Percentiles rank a stretch among this genome's conserved stretches.
phyloP scores from a whole-genome alignment of 1,139 yeast species.

The Meyerozyma elateridarum region DNA sequence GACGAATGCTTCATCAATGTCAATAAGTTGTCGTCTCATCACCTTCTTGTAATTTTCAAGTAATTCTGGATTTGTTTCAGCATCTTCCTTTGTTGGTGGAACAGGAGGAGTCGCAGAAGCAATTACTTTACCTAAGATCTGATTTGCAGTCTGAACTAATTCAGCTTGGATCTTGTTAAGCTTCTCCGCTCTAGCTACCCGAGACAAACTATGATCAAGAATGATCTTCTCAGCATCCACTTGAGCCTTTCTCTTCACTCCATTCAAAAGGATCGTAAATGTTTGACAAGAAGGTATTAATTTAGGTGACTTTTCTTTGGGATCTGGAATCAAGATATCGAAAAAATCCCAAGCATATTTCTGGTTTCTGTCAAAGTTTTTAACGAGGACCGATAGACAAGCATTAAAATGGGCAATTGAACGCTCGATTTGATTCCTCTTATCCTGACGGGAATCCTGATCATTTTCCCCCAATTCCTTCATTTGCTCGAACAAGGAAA shows the following conservation, averaged over 20 bases:
- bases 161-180: slow-evolving; percentile 28
- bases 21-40: slow-evolving; percentile 17
- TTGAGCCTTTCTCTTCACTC: slow-evolving; percentile 24
- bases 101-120: slow-evolving; percentile 30
- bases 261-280: slow-evolving; percentile 38
- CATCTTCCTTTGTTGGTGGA: slow-evolving; percentile 29
- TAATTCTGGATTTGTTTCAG: slow-evolving; percentile 17
- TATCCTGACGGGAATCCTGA: not conserved
- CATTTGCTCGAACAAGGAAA: slow-evolving; percentile 21
- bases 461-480: not conserved
- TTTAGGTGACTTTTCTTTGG: slow-evolving; percentile 11
- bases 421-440: slow-evolving; percentile 10
- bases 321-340: slow-evolving; percentile 22
- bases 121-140: slow-evolving; percentile 25
- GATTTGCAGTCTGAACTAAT: slow-evolving; percentile 24
- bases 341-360: slow-evolving; percentile 37
- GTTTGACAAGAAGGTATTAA: slow-evolving; percentile 34
- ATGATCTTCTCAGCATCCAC: slow-evolving; percentile 16
- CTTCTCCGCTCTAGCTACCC: slow-evolving; percentile 18
- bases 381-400: slow-evolving; percentile 31
- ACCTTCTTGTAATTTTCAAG: slow-evolving; percentile 17
- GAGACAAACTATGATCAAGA: slow-evolving; percentile 14
- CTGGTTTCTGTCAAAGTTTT: slow-evolving; percentile 31
- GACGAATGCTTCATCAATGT: slow-evolving; percentile 30
- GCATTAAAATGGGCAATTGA: slow-evolving; percentile 35